Evolutionary conservation across 139 green algal species (phyloP), one percentile per base, ranked within the genome.

Genomic region (Prasinococcaceae sp.): DNA sequence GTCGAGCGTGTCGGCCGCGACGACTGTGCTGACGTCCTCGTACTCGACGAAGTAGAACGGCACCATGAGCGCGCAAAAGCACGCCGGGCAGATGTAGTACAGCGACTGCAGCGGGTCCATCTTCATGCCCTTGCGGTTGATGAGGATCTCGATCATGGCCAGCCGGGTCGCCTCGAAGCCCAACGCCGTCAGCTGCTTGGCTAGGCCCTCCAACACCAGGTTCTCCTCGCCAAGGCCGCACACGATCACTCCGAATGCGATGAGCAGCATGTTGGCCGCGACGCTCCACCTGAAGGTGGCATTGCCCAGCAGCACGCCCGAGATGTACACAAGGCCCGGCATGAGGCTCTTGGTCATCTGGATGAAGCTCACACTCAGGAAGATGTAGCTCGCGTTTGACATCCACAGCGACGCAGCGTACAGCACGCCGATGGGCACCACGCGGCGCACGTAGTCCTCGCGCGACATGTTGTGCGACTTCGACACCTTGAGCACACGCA

Each of bases 1-100:
- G 3, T 23, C n/a, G 6, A 64, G 16, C 16, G 16, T 17, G 17
- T 42, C 16, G 36, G 17, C 16, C 36, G n/a, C n/a, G n/a, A n/a
- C n/a, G n/a, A n/a, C n/a, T n/a, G n/a, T n/a, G n/a, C n/a, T n/a
- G n/a, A n/a, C n/a, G n/a, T n/a, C n/a, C 17, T 42, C 36, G 17
- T 42, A 32, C 45, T 64, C 53, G 39, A 61, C 22, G 4, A 61
- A 45, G 4, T 44, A 14, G 20, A n/a, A 64, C 47, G 55, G 47
- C n/a, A 64, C 30, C 3, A 64, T 30, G 3, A 64, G 55, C 3
- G 46, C 28, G 9, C 6, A 54, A 16, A 41, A 48, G 47, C 12
- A 54, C 10, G 6, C 10, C n/a, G 82, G 81, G 6, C 75, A 70
- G 17, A 92, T 70, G 61, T 86, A 73, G 66, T 88, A 88, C 16